These are phyloP conservation scores for Yamadazyma dushanensis DNA, from an alignment of 1,139 yeast species.

Conservation along the genomic window DNA sequence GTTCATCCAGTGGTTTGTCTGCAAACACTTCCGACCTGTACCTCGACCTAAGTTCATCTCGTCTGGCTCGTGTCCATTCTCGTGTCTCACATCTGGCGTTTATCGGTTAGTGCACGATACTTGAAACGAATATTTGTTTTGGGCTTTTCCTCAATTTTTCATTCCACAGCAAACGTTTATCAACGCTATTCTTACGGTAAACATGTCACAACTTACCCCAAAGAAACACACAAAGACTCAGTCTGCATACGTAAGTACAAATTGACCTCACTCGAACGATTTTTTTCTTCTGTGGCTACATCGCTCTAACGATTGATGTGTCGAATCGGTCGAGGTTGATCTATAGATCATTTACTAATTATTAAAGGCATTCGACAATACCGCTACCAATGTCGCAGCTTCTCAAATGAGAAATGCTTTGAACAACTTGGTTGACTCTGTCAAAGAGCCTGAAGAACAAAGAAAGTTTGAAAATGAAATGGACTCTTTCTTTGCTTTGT, in stretches of 20 bases:
- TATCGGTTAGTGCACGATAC: slow-evolving; percentile 1
- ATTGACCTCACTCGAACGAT: not conserved
- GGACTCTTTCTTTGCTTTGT: slow-evolving; percentile 92
- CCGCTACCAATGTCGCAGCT: slow-evolving; percentile 95
- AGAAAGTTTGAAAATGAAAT: slow-evolving; percentile 80
- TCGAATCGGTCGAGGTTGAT: no score
- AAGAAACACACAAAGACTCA: slow-evolving; percentile 77
- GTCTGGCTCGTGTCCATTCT: no score
- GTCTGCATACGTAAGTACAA: slow-evolving; percentile 56
- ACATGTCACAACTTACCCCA: slow-evolving; percentile 18
- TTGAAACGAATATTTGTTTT: not conserved
- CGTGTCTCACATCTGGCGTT: no score
- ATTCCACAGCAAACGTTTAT: not conserved
- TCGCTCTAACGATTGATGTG: no score
- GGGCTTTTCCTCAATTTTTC: slow-evolving; percentile 3
- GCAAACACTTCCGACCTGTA: no score
- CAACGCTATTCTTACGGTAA: not conserved
- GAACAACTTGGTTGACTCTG: slow-evolving; percentile 84
- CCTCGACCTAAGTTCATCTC: no score
- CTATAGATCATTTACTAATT: slow-evolving; percentile 26
- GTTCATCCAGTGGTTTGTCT: no score
- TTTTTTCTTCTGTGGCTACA: no score
- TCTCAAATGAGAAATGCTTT: slow-evolving; percentile 97
- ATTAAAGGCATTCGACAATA: slow-evolving; percentile 81
- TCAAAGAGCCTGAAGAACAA: slow-evolving; percentile 56